These are phyloP conservation scores for Centella asiatica DNA, from an alignment of 129 eudicot genomes.

Conservation along the genomic window DNA sequence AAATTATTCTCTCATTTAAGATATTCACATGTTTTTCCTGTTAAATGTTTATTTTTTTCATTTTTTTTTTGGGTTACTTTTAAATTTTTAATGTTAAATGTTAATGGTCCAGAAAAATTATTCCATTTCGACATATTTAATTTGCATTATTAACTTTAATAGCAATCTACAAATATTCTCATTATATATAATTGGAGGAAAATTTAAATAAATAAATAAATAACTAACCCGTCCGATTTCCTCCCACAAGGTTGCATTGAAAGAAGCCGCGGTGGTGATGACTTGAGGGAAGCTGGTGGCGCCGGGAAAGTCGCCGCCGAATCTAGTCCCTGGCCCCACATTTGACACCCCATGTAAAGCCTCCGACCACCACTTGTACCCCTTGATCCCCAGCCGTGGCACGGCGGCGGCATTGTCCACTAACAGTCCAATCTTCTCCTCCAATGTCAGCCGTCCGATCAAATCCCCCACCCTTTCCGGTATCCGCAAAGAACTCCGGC, in stretches of 20 bases:
- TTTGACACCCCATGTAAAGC: constrained; percentile 86
- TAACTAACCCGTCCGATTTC: constrained; percentile 66
- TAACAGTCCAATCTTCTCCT: constrained; percentile 53
- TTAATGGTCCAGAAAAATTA: no score
- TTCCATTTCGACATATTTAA: no score
- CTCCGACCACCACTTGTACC: constrained; percentile 86
- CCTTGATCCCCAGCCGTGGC: constrained; percentile 53
- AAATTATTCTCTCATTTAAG: no score
- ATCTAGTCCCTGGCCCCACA: constrained; percentile 68
- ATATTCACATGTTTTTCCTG: no score
- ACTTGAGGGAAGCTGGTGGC: constrained; percentile 93
- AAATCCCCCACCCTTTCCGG: constrained; percentile 49
- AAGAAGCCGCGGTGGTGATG: constrained; percentile 74
- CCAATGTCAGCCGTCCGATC: constrained; percentile 47
- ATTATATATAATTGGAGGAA: no score
- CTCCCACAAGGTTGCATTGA: constrained; percentile 74
- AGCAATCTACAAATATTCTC: no score
- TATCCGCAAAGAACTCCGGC: constrained; percentile 28
- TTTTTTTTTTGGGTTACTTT: no score
- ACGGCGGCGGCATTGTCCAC: constrained; percentile 51
- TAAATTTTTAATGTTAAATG: no score
- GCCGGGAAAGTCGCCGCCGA: constrained; percentile 74
- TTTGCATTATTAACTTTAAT: no score
- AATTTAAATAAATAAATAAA: background rate
- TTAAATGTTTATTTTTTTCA: no score